Evolutionary conservation across 345 rosid genomes (phyloP).

Genomic region (Eucalyptus rudis): DNA sequence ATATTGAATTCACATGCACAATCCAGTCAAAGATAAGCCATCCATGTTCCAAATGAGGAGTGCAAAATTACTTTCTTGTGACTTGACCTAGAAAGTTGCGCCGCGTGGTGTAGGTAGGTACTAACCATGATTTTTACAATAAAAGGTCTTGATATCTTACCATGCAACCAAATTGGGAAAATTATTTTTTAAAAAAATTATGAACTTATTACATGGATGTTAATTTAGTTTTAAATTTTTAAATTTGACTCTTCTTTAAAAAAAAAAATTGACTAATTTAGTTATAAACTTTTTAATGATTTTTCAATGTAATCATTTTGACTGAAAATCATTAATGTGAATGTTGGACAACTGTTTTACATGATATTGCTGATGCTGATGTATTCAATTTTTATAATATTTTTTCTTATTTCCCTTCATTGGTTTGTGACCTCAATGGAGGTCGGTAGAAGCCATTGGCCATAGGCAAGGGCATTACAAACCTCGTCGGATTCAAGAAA

Average conservation of each 20-base stretch:
- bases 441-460: rapidly evolving
- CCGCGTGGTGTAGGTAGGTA: neutral
- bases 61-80: neutral
- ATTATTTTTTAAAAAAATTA: neutral
- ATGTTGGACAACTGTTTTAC: rapidly evolving
- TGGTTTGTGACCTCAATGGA: rapidly evolving
- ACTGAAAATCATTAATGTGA: rapidly evolving
- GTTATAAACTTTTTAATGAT: rapidly evolving
- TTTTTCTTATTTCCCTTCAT: neutral
- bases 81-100: neutral
- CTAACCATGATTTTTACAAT: neutral
- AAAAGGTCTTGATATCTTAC: neutral
- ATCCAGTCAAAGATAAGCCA: neutral
- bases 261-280: neutral
- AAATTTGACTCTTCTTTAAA: neutral
- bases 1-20: neutral
- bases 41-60: neutral
- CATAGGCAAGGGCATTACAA: neutral
- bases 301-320: neutral
- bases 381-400: neutral
- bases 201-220: rapidly evolving
- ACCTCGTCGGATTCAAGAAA: rapidly evolving
- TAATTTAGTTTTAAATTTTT: rapidly evolving
- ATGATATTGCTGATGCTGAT: rapidly evolving
- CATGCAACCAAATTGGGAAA: neutral